phyloP scores from a whole-genome alignment of 768 basidiomycete genomes.

The Piloderma croceum region DNA sequence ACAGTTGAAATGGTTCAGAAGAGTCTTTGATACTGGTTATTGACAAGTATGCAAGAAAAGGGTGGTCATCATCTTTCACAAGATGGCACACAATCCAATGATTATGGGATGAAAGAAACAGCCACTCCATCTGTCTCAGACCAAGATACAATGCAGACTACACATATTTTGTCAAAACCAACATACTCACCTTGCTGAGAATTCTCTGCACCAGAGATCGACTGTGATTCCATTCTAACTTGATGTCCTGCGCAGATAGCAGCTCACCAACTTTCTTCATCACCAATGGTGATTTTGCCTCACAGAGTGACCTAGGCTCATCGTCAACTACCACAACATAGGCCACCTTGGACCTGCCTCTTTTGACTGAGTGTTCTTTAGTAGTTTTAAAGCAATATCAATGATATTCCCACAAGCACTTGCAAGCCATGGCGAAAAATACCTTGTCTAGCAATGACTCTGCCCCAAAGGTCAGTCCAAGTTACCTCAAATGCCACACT shows the following conservation, averaged over 20 bases:
- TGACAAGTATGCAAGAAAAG: slow-evolving; percentile 19
- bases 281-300: slow-evolving; percentile 18
- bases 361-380: slow-evolving; percentile 8
- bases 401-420: slow-evolving; percentile 8
- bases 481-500: slow-evolving; percentile 8
- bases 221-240: slow-evolving; percentile 9
- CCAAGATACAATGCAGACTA: slow-evolving; percentile 15
- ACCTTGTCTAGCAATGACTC: slow-evolving; percentile 4
- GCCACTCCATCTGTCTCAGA: slow-evolving; percentile 15
- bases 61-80: slow-evolving; percentile 16
- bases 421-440: slow-evolving; percentile 1
- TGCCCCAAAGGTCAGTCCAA: slow-evolving; percentile 9
- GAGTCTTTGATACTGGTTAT: slow-evolving; percentile 14
- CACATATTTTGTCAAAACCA: slow-evolving; percentile 7
- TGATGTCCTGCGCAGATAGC: slow-evolving; percentile 7
- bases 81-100: slow-evolving; percentile 19
- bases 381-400: background rate
- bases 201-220: slow-evolving; percentile 8
- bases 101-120: slow-evolving; percentile 17
- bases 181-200: slow-evolving; percentile 8
- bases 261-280: slow-evolving; percentile 7
- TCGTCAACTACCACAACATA: slow-evolving; percentile 10
- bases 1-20: slow-evolving; percentile 15
- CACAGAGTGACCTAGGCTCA: slow-evolving; percentile 7
- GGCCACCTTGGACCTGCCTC: slow-evolving; percentile 13